Conservation (phyloP, 108 stramenopile genomes). For the Cyclostephanos invisitatus region DNA sequence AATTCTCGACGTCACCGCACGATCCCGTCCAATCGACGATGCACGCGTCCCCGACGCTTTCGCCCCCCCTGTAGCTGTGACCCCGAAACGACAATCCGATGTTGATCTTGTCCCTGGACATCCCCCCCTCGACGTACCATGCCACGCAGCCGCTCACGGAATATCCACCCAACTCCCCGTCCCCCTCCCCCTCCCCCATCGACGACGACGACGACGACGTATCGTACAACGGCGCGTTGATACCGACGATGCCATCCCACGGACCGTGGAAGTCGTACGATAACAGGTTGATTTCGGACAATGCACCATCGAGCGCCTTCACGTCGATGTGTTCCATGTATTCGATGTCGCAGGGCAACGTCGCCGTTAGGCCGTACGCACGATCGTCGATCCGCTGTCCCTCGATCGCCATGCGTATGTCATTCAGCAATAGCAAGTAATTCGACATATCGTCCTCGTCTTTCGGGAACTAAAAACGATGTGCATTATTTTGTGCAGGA, state of each 20-base stretch:
- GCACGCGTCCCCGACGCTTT: conserved; percentile 19
- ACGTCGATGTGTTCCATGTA: conserved; percentile 4
- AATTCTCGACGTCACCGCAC: conserved; percentile 24
- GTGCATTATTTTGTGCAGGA: too few relatives aligned
- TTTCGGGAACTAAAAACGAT: conserved; percentile 2
- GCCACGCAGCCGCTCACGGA: conserved; percentile 30
- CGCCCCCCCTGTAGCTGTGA: conserved; percentile 27
- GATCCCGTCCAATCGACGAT: conserved; percentile 21
- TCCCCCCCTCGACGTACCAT: conserved; percentile 21
- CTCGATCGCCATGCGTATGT: conserved; percentile 19
- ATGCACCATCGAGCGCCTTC: background rate
- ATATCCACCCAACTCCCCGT: conserved; percentile 4
- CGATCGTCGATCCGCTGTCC: background rate
- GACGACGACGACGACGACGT: background rate
- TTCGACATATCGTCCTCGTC: conserved; percentile 27
- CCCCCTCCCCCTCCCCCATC: too few relatives aligned
- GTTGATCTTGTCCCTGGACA: conserved; percentile 31
- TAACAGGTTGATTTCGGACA: conserved; percentile 25
- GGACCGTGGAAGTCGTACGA: conserved; percentile 33
- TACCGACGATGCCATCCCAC: conserved; percentile 19
- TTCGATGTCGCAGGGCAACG: conserved; percentile 9
- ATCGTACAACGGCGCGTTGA: conserved; percentile 34
- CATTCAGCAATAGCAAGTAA: conserved; percentile 9
- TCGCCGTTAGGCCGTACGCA: conserved; percentile 27
- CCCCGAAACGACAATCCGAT: conserved; percentile 33